A percentile compares a stretch with the other conserved stretches of the same genome.
Evolutionary conservation across 495 filamentous ascomycete genomes (phyloP).

Genomic region (Penicillium bovifimosum): DNA sequence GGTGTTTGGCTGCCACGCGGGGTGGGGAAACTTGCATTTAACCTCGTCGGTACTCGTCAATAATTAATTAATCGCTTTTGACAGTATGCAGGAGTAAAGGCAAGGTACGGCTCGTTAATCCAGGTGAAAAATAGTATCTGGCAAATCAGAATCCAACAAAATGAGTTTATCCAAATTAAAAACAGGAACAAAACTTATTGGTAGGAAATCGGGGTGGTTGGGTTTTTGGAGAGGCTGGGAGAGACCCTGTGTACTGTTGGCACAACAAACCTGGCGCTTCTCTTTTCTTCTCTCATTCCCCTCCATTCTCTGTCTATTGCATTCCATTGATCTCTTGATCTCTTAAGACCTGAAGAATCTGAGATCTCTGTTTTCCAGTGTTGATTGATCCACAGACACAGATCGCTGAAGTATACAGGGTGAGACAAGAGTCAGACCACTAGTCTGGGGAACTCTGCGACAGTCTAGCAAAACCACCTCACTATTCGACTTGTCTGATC

Average conservation of each 20-base stretch:
- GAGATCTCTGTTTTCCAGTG: background rate
- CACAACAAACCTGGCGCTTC: conserved; percentile 10
- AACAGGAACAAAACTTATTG: too few relatives aligned
- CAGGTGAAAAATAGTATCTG: background rate
- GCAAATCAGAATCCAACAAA: background rate
- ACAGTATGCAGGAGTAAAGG: background rate
- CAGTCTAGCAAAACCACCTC: background rate
- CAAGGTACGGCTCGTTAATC: background rate
- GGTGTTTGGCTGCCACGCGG: conserved; percentile 5
- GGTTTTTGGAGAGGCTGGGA: conserved; percentile 33
- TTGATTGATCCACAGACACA: background rate
- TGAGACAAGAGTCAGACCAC: background rate
- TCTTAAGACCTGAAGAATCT: background rate
- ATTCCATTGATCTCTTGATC: conserved; percentile 8
- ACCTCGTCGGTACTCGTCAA: too few relatives aligned
- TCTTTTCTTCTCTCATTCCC: conserved; percentile 12
- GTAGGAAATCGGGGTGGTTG: conserved; percentile 45
- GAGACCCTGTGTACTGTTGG: conserved; percentile 13
- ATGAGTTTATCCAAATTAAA: conserved; percentile 5
- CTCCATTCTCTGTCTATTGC: conserved; percentile 8
- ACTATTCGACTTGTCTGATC: conserved; percentile 1
- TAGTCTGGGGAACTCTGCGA: background rate
- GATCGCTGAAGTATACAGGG: conserved; percentile 1
- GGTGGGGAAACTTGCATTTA: background rate
- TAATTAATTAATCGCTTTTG: too few relatives aligned